Evolutionary conservation across 345 rosid species (phyloP), one percentile per base, ranked within the genome.

Genomic region (sweet orange (Citrus sinensis)): DNA sequence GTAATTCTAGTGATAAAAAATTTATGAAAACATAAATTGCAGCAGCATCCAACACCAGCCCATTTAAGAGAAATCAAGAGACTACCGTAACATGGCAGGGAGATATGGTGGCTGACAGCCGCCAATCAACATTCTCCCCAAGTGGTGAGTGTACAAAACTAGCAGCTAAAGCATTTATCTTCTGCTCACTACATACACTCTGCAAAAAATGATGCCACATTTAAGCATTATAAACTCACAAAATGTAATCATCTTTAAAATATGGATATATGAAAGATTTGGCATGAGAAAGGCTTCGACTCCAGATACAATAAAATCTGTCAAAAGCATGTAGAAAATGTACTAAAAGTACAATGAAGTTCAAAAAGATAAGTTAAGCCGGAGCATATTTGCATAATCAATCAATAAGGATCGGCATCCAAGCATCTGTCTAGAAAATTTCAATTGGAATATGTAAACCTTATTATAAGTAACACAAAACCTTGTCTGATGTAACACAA

Each of bases 61-160:
- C 61, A 51, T 17, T 27, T 16, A 14, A 29, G 39, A 61, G 16
- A 73, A 76, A 75, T 59, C 46, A 80, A 85, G 70, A 81, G 81
- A 87, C 87, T 85, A 96, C 99, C 94, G 95, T 96, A 75, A 91
- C 94, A 87, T 96, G 97, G 85, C 98, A 96, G 69, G 99, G 99
- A 73, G 99, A 96, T 79, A 92, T 92, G 56, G 91, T 94, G 54
- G 99, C 97, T 56, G 98, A 92, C 83, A 96, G 82, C 87, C 88
- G 88, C 99, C 99, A 96, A 81, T 91, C 98, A 62, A 94, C 90
- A 85, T 91, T 93, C 87, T 96, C 98, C 81, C 94, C 98, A 68
- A 86, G 88, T 55, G 99, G 98, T 72, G 90, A 88, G 59, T 81
- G 86, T 63, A 94, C 94, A 86, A 96, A 96, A 81, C 91, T 88